Evolutionary conservation across 1,284 basidiomycete species (phyloP).

Genomic region (Irpex sp.): DNA sequence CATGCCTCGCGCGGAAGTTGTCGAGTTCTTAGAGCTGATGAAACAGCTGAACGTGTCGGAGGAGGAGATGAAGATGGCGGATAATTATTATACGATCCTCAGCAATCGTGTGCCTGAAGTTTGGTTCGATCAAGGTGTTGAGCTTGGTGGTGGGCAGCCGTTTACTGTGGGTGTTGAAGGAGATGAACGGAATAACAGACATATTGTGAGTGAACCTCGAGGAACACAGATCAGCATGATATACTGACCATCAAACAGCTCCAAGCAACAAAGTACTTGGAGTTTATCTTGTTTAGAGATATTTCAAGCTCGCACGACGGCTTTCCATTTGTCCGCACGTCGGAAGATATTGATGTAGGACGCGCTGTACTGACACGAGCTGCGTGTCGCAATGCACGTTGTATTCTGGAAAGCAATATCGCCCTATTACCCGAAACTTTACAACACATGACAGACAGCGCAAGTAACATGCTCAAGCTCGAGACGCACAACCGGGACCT

Average conservation of each 20-base stretch:
- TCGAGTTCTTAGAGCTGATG: constrained; percentile 49
- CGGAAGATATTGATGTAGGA: not conserved
- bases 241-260: constrained; percentile 23
- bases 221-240: too few species aligned
- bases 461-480: constrained; percentile 37
- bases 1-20: constrained; percentile 38
- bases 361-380: constrained; percentile 26
- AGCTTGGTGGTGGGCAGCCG: constrained; percentile 53
- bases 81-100: constrained; percentile 66
- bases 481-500: constrained; percentile 32
- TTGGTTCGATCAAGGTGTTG: constrained; percentile 63
- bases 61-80: constrained; percentile 61
- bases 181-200: constrained; percentile 48
- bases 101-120: constrained; percentile 45
- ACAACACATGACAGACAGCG: constrained; percentile 20
- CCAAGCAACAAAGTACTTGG: constrained; percentile 38
- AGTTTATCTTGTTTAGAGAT: constrained; percentile 26
- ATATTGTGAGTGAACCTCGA: constrained; percentile 44
- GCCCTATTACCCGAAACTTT: constrained; percentile 29
- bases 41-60: constrained; percentile 37
- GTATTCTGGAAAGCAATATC: constrained; percentile 55
- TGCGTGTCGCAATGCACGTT: constrained; percentile 42
- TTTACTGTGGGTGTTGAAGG: constrained; percentile 63
- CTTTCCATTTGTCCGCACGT: constrained; percentile 18
- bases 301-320: constrained; percentile 8